Percentiles rank a stretch among this genome's conserved stretches.
Conservation (phyloP, 2,329 filamentous ascomycete species). For the Epichloe baconii region DNA sequence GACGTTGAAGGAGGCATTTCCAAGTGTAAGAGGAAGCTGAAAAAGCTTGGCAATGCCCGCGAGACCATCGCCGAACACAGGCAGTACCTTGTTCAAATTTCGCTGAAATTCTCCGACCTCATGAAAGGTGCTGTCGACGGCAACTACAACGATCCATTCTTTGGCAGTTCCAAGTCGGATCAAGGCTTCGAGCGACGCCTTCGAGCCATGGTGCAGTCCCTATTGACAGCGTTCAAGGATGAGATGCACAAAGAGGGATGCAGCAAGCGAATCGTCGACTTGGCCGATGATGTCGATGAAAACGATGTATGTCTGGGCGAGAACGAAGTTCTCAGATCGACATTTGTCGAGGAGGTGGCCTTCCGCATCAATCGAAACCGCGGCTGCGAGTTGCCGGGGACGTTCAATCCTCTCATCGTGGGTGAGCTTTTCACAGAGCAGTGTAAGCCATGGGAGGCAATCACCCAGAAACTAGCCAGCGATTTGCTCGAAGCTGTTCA, state of each 20-base stretch:
- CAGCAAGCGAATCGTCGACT: constrained; percentile 13
- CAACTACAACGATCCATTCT: constrained; percentile 37
- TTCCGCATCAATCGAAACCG: constrained; percentile 10
- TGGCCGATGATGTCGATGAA: constrained; percentile 11
- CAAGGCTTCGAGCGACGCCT: constrained; percentile 30
- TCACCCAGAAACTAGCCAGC: constrained; percentile 19
- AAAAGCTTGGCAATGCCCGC: constrained; percentile 35
- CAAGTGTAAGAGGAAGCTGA: constrained; percentile 24
- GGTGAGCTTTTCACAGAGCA: constrained; percentile 49
- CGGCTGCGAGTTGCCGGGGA: constrained; percentile 43
- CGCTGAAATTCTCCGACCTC: constrained; percentile 29
- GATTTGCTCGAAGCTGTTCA: constrained; percentile 6
- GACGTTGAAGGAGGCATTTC: constrained; percentile 27
- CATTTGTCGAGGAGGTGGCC: constrained; percentile 11
- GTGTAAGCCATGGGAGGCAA: constrained; percentile 36
- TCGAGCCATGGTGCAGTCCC: constrained; percentile 38
- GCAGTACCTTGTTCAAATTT: constrained; percentile 31
- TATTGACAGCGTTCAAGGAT: constrained; percentile 27
- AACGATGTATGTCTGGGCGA: not conserved
- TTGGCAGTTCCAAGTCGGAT: constrained; percentile 21
- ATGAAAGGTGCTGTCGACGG: constrained; percentile 35
- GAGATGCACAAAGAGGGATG: constrained; percentile 30
- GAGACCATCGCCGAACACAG: constrained; percentile 32
- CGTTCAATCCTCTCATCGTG: constrained; percentile 46
- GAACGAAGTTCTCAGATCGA: constrained; percentile 1